Conservation (phyloP, 345 rosid species). For the Eucalyptus sideroxylon region DNA sequence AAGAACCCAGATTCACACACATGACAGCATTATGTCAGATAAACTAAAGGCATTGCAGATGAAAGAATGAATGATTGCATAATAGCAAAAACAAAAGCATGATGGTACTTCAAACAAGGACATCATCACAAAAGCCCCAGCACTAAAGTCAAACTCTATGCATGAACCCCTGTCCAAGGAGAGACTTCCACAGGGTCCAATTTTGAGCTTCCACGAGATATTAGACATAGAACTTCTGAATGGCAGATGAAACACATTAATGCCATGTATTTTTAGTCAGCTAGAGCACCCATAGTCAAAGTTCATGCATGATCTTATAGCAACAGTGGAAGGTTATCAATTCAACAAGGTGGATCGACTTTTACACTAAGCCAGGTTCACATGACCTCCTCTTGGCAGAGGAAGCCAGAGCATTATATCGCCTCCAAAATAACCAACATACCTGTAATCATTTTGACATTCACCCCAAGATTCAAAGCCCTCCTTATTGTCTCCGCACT, state of each 20-base stretch:
- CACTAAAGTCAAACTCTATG: background rate
- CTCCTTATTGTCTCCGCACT: slow-evolving; percentile 96
- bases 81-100: background rate
- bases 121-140: background rate
- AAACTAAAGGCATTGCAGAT: background rate
- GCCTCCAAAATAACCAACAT: background rate
- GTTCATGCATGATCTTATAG: background rate
- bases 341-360: background rate
- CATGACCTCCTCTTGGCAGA: background rate
- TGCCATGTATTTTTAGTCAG: background rate
- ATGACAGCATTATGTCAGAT: background rate
- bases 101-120: background rate
- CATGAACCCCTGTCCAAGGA: background rate
- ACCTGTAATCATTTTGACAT: slow-evolving; percentile 99
- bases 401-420: background rate
- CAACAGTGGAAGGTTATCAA: background rate
- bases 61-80: background rate
- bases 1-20: background rate
- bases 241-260: background rate
- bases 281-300: background rate
- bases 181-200: background rate
- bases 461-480: slow-evolving; percentile 93
- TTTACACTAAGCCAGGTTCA: background rate
- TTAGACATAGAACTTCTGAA: background rate
- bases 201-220: background rate